These are phyloP conservation scores for Theobroma cacao DNA, from an alignment of 345 rosid species.

Conservation along the genomic window DNA sequence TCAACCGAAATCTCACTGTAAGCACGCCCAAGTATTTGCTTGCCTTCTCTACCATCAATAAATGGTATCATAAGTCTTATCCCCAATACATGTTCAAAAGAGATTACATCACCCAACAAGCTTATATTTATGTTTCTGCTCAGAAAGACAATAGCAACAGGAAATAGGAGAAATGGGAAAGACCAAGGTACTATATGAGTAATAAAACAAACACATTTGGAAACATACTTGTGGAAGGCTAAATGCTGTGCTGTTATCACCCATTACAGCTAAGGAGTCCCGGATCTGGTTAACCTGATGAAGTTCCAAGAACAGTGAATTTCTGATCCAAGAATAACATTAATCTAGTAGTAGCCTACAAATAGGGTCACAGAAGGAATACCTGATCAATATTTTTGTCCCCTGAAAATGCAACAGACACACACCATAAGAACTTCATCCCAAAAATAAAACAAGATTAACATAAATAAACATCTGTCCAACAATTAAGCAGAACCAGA, in stretches of 20 bases:
- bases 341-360: conserved; percentile 7
- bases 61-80: neutral
- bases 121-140: neutral
- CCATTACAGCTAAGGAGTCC: conserved; percentile 91
- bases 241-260: conserved; percentile 96
- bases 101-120: neutral
- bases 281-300: conserved; percentile 90
- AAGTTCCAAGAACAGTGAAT: conserved; percentile 12
- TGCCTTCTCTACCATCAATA: conserved; percentile 4
- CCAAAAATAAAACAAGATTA: conserved; percentile 8
- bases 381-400: conserved; percentile 90
- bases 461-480: conserved; percentile 8
- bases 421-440: conserved; percentile 21
- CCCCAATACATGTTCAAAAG: neutral
- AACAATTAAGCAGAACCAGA: neutral
- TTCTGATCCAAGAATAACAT: conserved; percentile 19
- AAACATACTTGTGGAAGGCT: conserved; percentile 91
- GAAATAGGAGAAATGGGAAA: neutral
- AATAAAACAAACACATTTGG: conserved; percentile 6
- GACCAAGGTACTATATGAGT: neutral
- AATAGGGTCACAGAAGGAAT: conserved; percentile 21
- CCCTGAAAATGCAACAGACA: conserved; percentile 58
- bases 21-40: neutral
- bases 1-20: neutral
- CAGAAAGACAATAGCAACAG: neutral